Conservation (phyloP, 2,329 filamentous ascomycete species). For the Fonsecaea monophora region DNA sequence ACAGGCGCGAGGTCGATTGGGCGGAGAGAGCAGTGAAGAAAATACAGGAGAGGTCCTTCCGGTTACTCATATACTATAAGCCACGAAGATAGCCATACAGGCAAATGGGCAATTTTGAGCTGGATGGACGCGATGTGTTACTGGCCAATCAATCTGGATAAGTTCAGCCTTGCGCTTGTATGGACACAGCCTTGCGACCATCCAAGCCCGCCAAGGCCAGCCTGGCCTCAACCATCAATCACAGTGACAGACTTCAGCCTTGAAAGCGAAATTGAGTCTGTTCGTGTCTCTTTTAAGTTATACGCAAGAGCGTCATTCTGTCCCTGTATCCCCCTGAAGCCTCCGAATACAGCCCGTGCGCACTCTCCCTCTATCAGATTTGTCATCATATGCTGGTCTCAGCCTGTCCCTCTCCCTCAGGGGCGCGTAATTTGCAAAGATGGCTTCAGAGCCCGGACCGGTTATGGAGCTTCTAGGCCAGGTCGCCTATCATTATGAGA, state of each 20-base stretch:
- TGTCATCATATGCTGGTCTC: not conserved
- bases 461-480: constrained; percentile 35
- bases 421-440: not conserved
- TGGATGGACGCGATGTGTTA: not conserved
- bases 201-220: constrained; percentile 26
- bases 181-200: not conserved
- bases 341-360: not conserved
- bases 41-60: constrained; percentile 27
- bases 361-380: not conserved
- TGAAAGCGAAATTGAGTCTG: not conserved
- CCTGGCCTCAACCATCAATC: constrained; percentile 19
- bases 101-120: not conserved
- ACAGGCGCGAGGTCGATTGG: constrained; percentile 27
- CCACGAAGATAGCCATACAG: constrained; percentile 6
- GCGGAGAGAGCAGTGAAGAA: constrained; percentile 24
- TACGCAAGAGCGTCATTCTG: not conserved
- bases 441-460: constrained; percentile 28
- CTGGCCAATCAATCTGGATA: not conserved
- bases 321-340: not conserved
- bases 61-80: constrained; percentile 25
- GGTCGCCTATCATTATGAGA: constrained; percentile 34
- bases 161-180: not conserved
- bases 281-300: not conserved
- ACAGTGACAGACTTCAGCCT: not conserved
- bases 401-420: not conserved